Evolutionary conservation across 2,329 filamentous ascomycete species (phyloP).

Genomic region (Aspergillus piperis): DNA sequence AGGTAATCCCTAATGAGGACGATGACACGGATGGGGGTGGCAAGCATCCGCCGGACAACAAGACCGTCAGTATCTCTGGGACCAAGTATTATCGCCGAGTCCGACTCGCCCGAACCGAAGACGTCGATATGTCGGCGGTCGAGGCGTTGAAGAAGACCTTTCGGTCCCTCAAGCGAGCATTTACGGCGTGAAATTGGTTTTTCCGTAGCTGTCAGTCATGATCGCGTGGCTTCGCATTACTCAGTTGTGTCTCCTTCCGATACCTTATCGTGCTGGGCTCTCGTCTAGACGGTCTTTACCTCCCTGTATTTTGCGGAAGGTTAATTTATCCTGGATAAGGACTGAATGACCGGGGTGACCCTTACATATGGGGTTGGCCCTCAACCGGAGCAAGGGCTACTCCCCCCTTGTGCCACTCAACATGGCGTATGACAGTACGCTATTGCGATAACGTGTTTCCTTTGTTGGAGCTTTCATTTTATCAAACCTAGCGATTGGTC

Average conservation of each 20-base stretch:
- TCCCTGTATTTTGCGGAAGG: background rate
- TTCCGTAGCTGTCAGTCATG: background rate
- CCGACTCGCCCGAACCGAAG: conserved; percentile 6
- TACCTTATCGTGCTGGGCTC: background rate
- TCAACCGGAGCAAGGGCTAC: background rate
- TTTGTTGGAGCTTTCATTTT: conserved; percentile 10
- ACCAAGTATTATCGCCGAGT: conserved; percentile 9
- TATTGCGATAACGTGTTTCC: conserved; percentile 18
- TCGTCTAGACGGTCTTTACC: background rate
- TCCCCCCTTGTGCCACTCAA: background rate
- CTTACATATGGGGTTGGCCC: background rate
- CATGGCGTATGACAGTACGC: background rate
- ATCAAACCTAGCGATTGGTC: conserved; percentile 2
- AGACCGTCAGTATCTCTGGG: conserved; percentile 29
- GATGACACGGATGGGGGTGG: conserved; percentile 22
- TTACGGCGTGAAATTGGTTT: conserved; percentile 25
- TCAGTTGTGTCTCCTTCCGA: conserved; percentile 3
- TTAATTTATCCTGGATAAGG: background rate
- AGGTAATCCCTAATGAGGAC: conserved; percentile 40
- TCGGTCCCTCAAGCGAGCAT: conserved; percentile 26
- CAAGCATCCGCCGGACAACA: conserved; percentile 27
- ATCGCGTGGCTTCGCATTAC: conserved; percentile 10
- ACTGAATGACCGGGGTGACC: background rate
- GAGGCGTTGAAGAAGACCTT: conserved; percentile 14
- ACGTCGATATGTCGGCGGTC: conserved; percentile 14